These are phyloP conservation scores for Pseudoscleropodium purum DNA, from an alignment of 225 moss, liverwort and hornwort genomes.

Conservation along the genomic window DNA sequence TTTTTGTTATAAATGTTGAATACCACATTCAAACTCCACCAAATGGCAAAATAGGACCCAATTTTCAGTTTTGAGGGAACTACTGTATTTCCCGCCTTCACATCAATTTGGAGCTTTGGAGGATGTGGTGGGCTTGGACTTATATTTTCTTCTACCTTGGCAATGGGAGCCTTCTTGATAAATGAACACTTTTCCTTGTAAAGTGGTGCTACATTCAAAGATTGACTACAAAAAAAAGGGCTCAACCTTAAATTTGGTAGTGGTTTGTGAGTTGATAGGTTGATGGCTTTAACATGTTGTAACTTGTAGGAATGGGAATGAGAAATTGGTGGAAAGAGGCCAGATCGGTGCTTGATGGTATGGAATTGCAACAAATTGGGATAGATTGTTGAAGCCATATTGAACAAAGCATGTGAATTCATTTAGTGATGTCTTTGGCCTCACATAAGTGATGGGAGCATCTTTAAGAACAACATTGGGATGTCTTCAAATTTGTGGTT, in stretches of 20 bases:
- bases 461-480: background rate
- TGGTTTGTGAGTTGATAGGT: background rate
- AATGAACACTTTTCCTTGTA: background rate
- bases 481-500: background rate
- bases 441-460: background rate
- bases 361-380: background rate
- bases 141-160: background rate
- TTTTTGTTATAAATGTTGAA: constrained; percentile 87
- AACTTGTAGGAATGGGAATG: background rate
- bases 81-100: background rate
- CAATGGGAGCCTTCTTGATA: background rate
- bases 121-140: background rate
- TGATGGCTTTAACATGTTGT: too few relatives aligned
- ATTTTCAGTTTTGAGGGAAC: constrained; percentile 18
- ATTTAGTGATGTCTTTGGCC: background rate
- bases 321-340: background rate
- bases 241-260: background rate
- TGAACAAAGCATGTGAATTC: background rate
- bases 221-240: background rate
- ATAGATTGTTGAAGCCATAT: background rate
- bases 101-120: background rate
- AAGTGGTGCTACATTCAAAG: background rate
- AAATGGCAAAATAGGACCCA: constrained; percentile 36
- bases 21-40: constrained; percentile 63
- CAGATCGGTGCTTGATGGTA: background rate